These are phyloP conservation scores for Sporothrix curviconia DNA, from an alignment of 2,329 filamentous ascomycete species.

Conservation along the genomic window DNA sequence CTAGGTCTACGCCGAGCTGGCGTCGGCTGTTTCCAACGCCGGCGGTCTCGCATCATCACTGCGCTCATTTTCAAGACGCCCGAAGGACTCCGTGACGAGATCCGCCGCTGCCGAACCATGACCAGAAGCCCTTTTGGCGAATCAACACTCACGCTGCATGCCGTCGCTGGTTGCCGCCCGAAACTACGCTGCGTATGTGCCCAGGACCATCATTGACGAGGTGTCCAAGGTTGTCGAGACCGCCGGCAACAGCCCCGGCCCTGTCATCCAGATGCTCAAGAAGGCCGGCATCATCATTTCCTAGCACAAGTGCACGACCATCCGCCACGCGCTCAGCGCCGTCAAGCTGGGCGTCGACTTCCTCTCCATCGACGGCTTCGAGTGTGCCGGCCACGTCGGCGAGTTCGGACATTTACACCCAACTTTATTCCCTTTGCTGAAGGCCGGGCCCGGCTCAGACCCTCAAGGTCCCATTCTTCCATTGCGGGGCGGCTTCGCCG, in stretches of 20 bases:
- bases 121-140: slow-evolving; percentile 76
- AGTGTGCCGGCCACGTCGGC: slow-evolving; percentile 87
- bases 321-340: slow-evolving; percentile 84
- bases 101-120: slow-evolving; percentile 75
- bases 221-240: slow-evolving; percentile 74
- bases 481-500: slow-evolving; percentile 91
- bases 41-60: slow-evolving; percentile 75
- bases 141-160: slow-evolving; percentile 92
- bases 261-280: slow-evolving; percentile 85
- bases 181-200: slow-evolving; percentile 87
- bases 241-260: slow-evolving; percentile 60
- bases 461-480: slow-evolving; percentile 84
- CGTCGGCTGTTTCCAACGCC: slow-evolving; percentile 71
- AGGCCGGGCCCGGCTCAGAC: slow-evolving; percentile 77
- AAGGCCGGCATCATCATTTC: slow-evolving; percentile 68
- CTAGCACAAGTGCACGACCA: slow-evolving; percentile 96
- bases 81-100: slow-evolving; percentile 87
- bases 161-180: slow-evolving; percentile 84
- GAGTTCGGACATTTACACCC: slow-evolving; percentile 81
- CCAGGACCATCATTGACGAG: slow-evolving; percentile 88
- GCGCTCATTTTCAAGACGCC: slow-evolving; percentile 89
- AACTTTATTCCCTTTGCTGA: slow-evolving; percentile 87
- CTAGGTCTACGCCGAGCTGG: slow-evolving; percentile 72
- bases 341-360: slow-evolving; percentile 96
- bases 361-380: slow-evolving; percentile 92